These are phyloP conservation scores for Eutrema japonicum DNA, from an alignment of 345 rosid genomes.

Conservation along the genomic window DNA sequence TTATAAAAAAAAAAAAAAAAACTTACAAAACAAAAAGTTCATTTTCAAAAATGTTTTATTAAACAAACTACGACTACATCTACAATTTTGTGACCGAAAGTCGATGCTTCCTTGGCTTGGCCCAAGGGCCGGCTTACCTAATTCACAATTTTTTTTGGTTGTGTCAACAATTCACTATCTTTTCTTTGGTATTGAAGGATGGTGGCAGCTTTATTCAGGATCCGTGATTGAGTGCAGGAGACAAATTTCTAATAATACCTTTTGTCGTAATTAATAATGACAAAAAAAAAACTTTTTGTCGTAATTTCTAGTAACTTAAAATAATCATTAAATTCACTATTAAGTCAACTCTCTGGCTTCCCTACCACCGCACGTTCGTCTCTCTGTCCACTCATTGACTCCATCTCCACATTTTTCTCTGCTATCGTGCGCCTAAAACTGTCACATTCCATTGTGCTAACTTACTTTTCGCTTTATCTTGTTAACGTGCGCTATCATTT, in stretches of 20 bases:
- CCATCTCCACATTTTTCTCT: constrained; percentile 28
- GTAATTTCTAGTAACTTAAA: not conserved
- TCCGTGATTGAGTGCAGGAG: constrained; percentile 39
- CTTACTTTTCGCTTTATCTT: constrained; percentile 24
- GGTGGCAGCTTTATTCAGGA: constrained; percentile 38
- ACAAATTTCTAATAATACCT: constrained; percentile 23
- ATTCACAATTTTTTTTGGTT: no score
- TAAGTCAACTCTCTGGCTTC: constrained; percentile 43
- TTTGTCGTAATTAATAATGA: constrained; percentile 42
- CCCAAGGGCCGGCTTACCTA: no score
- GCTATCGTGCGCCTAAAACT: constrained; percentile 30
- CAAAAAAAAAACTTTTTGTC: not conserved
- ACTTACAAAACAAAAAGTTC: no score
- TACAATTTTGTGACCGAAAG: no score
- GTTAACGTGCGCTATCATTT: constrained; percentile 23
- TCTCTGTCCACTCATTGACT: constrained; percentile 44
- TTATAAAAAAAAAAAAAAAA: no score
- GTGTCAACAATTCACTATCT: not conserved
- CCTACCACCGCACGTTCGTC: constrained; percentile 48
- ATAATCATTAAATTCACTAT: constrained; percentile 30
- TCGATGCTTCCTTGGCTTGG: no score
- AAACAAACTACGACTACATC: no score
- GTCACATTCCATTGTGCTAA: not conserved
- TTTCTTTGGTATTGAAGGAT: not conserved
- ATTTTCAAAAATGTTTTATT: no score